Evolutionary conservation across 2,329 filamentous ascomycete genomes (phyloP).

Genomic region (Aspergillus viridinutans): DNA sequence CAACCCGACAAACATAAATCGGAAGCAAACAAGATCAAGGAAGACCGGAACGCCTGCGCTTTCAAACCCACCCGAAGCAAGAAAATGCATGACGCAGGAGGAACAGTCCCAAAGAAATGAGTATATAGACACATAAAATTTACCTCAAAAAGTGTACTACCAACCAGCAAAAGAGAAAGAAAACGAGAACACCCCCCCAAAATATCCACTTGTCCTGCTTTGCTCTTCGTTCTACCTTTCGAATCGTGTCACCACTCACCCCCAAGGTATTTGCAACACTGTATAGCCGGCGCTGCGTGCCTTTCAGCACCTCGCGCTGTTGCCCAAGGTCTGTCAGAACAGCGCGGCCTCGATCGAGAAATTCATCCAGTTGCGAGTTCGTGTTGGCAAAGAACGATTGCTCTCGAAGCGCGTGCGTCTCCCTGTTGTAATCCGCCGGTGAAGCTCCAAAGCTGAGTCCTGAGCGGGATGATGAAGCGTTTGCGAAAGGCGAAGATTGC

Average conservation of each 20-base stretch:
- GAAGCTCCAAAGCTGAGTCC: slow-evolving; percentile 45
- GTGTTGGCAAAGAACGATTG: slow-evolving; percentile 81
- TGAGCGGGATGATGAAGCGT: slow-evolving; percentile 27
- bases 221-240: slow-evolving; percentile 89
- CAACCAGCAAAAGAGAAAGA: slow-evolving; percentile 88
- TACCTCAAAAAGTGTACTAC: slow-evolving; percentile 79
- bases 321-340: slow-evolving; percentile 84
- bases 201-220: slow-evolving; percentile 99
- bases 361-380: slow-evolving; percentile 85
- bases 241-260: slow-evolving; percentile 90
- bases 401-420: slow-evolving; percentile 81
- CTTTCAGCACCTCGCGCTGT: slow-evolving; percentile 92
- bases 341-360: slow-evolving; percentile 82
- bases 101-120: neutral
- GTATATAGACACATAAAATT: slow-evolving; percentile 16
- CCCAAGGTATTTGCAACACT: slow-evolving; percentile 91
- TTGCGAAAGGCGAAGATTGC: slow-evolving; percentile 41
- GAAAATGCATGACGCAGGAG: slow-evolving; percentile 2
- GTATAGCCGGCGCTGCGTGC: slow-evolving; percentile 85
- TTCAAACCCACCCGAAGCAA: slow-evolving; percentile 17
- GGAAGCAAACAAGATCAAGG: neutral
- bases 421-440: slow-evolving; percentile 60
- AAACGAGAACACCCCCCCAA: slow-evolving; percentile 76
- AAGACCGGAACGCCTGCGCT: slow-evolving; percentile 29
- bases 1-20: slow-evolving; percentile 2